phyloP scores from a whole-genome alignment of 108 stramenopile genomes.

The Fistulifera pelliculosa region DNA sequence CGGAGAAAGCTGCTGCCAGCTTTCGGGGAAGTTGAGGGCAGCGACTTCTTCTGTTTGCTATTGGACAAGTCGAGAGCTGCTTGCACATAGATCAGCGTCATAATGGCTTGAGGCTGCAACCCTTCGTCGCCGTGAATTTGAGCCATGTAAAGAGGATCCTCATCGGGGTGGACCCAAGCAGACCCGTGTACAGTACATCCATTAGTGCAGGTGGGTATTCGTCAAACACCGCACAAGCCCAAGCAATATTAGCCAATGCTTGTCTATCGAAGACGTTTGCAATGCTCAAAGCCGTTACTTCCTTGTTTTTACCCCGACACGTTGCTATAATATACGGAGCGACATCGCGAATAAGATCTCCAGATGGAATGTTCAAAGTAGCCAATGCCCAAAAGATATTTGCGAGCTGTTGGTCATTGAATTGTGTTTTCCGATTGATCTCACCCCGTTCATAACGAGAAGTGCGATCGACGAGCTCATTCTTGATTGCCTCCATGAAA shows the following conservation, averaged over 20 bases:
- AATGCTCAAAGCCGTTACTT: slow-evolving; percentile 18
- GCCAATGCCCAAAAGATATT: slow-evolving; percentile 73
- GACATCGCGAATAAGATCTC: slow-evolving; percentile 31
- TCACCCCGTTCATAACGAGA: slow-evolving; percentile 7
- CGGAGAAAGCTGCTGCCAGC: slow-evolving; percentile 35
- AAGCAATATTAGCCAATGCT: slow-evolving; percentile 68
- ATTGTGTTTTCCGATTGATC: slow-evolving; percentile 7
- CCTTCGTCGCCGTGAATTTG: slow-evolving; percentile 24
- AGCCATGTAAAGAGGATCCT: slow-evolving; percentile 21
- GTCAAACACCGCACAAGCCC: slow-evolving; percentile 53
- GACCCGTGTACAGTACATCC: slow-evolving; percentile 40
- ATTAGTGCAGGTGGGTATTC: slow-evolving; percentile 54
- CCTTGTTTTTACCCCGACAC: slow-evolving; percentile 21
- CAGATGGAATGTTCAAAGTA: slow-evolving; percentile 43
- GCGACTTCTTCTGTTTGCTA: slow-evolving; percentile 16
- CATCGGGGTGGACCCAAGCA: slow-evolving; percentile 45
- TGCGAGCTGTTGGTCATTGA: slow-evolving; percentile 63
- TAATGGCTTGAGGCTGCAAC: slow-evolving; percentile 23
- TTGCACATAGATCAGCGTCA: slow-evolving; percentile 50
- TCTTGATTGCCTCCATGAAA: slow-evolving; percentile 40
- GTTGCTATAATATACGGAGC: slow-evolving; percentile 22
- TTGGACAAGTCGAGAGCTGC: slow-evolving; percentile 45
- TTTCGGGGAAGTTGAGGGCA: slow-evolving; percentile 63
- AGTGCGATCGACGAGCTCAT: slow-evolving; percentile 3
- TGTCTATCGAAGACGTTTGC: slow-evolving; percentile 49